Percentiles rank a stretch among this genome's conserved stretches.
Conservation (phyloP, 345 rosid species). For the Eutrema heterophyllum region DNA sequence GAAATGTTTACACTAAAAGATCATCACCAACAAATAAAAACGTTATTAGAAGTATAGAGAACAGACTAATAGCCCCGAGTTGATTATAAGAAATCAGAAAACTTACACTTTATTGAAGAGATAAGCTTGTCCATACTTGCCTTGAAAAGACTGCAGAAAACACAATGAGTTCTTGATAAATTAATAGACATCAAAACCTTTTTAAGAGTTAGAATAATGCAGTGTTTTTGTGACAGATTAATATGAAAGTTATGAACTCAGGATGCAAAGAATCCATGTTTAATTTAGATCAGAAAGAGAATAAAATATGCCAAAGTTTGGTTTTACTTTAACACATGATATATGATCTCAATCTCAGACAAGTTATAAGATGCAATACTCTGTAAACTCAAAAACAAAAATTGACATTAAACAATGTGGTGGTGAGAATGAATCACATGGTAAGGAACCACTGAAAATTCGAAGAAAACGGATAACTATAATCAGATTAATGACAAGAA, state of each 20-base stretch:
- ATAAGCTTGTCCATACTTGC: slow-evolving; percentile 90
- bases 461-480: neutral
- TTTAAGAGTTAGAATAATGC: neutral
- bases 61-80: neutral
- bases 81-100: slow-evolving; percentile 21
- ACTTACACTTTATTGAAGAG: slow-evolving; percentile 95
- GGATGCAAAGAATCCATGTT: neutral
- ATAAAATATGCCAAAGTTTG: neutral
- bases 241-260: neutral
- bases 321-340: neutral
- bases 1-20: slow-evolving; percentile 56
- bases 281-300: neutral
- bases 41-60: neutral
- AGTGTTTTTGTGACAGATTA: neutral
- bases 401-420: neutral
- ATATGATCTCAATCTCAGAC: neutral
- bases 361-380: neutral
- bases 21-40: neutral
- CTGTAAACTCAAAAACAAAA: neutral
- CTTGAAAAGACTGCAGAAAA: slow-evolving; percentile 61
- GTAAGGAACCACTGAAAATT: neutral
- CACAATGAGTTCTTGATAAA: neutral
- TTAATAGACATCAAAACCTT: neutral
- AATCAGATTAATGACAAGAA: neutral
- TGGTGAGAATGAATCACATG: neutral